Percentiles rank a stretch among this genome's conserved stretches.
These are phyloP conservation scores for Ogataea corticis DNA, from an alignment of 805 yeast genomes.

Conservation along the genomic window DNA sequence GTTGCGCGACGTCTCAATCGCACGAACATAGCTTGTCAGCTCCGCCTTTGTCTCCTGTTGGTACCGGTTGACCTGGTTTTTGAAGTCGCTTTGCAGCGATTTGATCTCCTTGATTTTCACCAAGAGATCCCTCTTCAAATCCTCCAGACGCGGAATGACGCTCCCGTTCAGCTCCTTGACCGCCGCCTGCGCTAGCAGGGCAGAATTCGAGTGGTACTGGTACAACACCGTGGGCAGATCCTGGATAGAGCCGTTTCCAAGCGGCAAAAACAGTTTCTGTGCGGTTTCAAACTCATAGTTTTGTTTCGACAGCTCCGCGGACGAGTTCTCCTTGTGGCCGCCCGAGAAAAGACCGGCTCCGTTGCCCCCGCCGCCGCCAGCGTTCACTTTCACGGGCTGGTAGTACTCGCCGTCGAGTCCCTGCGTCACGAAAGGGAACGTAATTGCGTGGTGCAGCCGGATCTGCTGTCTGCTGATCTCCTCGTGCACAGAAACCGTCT, in stretches of 20 bases:
- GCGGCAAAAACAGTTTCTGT: constrained; percentile 63
- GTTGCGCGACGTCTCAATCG: constrained; percentile 64
- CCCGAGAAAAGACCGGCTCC: constrained; percentile 9
- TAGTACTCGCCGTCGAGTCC: constrained; percentile 41
- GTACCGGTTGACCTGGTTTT: constrained; percentile 70
- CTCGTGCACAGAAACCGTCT: constrained; percentile 82
- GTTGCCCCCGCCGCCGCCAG: constrained; percentile 4
- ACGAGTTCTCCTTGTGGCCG: constrained; percentile 20
- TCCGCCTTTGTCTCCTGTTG: constrained; percentile 62
- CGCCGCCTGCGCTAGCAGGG: constrained; percentile 55
- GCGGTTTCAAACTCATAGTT: constrained; percentile 39
- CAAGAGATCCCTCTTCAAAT: constrained; percentile 69
- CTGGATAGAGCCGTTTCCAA: constrained; percentile 78
- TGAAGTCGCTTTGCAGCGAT: constrained; percentile 80
- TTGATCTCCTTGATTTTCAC: constrained; percentile 87
- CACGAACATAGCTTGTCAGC: constrained; percentile 52
- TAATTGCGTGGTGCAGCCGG: constrained; percentile 76
- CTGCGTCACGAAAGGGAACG: constrained; percentile 50
- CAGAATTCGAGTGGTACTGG: constrained; percentile 55
- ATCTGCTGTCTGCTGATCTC: constrained; percentile 83
- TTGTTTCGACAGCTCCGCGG: constrained; percentile 20
- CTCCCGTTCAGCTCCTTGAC: constrained; percentile 61
- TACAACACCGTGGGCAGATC: constrained; percentile 72
- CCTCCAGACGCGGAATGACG: constrained; percentile 67
- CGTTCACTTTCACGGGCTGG: constrained; percentile 36